These are phyloP conservation scores for Talaromyces sp. DNA, from an alignment of 2,329 filamentous ascomycete species.

Conservation along the genomic window DNA sequence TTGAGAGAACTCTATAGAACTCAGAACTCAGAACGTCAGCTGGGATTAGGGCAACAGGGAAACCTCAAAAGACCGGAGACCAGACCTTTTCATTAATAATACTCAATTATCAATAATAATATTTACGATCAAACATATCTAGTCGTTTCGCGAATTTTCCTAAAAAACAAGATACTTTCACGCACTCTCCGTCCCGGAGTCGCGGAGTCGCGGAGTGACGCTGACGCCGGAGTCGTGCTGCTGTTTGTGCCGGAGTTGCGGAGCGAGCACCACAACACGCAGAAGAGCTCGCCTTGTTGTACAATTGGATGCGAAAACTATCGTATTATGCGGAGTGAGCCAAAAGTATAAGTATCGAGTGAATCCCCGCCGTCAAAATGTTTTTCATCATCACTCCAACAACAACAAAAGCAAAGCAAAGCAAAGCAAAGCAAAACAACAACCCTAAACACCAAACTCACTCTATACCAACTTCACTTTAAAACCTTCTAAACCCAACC, in stretches of 20 bases:
- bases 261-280: neutral
- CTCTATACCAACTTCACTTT: neutral
- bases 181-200: neutral
- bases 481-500: neutral
- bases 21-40: neutral
- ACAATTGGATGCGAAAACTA: neutral
- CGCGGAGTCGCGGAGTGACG: neutral
- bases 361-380: neutral
- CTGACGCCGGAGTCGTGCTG: neutral
- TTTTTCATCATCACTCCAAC: neutral
- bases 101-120: neutral
- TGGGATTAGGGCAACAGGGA: neutral
- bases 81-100: neutral
- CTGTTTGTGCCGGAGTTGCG: neutral
- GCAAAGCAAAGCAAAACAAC: neutral
- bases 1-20: neutral
- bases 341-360: neutral
- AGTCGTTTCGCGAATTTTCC: neutral
- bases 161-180: no score
- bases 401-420: neutral
- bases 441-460: neutral
- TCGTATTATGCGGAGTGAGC: neutral
- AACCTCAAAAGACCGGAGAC: neutral
- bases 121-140: neutral
- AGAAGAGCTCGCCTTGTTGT: neutral